phyloP scores from a whole-genome alignment of 139 green algal genomes.

The Picochlorum sp. region DNA sequence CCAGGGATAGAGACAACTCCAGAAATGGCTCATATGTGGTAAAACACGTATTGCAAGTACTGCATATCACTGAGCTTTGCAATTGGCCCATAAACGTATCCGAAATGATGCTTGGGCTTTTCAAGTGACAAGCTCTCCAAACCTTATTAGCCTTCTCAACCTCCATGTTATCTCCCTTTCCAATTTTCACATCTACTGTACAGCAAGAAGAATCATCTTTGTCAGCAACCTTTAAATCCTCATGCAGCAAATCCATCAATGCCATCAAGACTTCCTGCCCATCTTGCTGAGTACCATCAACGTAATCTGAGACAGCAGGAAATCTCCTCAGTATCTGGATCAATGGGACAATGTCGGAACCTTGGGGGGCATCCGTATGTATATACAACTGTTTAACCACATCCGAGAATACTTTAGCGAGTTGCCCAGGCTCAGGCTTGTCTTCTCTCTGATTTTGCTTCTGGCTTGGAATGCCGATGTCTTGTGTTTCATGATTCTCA shows the following conservation, averaged over 20 bases:
- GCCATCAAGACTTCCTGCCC: slow-evolving; percentile 39
- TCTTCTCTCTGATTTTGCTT: too few relatives aligned
- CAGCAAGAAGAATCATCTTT: too few relatives aligned
- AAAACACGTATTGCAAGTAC: slow-evolving; percentile 32
- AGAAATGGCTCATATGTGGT: slow-evolving; percentile 46
- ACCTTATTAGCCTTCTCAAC: slow-evolving; percentile 29
- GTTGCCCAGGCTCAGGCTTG: not conserved
- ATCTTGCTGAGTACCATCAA: slow-evolving; percentile 45
- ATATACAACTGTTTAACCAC: not conserved
- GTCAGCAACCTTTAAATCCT: slow-evolving; percentile 27
- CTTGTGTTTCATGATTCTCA: not conserved
- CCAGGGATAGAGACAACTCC: slow-evolving; percentile 42
- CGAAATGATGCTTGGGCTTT: slow-evolving; percentile 20
- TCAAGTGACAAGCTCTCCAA: slow-evolving; percentile 21
- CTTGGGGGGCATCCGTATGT: not conserved
- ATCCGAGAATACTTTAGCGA: not conserved
- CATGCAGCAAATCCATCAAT: slow-evolving; percentile 40
- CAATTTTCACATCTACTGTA: too few relatives aligned
- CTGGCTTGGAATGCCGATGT: not conserved
- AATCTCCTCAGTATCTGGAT: slow-evolving; percentile 17
- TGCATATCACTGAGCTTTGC: slow-evolving; percentile 37
- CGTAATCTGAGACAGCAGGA: slow-evolving; percentile 30
- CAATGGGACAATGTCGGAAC: slow-evolving; percentile 12
- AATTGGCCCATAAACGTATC: slow-evolving; percentile 45
- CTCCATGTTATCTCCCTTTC: slow-evolving; percentile 5